Base-by-base conservation (phyloP, 2,329 filamentous ascomycete genomes). In the Nemania sp. region DNA sequence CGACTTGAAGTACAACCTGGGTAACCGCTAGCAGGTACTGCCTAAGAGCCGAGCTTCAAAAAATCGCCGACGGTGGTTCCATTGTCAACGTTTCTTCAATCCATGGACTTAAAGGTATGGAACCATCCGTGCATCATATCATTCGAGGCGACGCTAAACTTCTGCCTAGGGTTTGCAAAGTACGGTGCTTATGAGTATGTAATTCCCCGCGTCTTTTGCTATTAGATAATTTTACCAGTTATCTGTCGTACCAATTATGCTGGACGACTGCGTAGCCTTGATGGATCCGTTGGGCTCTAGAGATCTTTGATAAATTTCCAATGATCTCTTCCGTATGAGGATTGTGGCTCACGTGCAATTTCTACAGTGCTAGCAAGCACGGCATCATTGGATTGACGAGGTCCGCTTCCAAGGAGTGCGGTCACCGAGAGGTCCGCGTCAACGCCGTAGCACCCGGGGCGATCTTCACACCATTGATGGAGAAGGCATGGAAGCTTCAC, bases 31-130 rank as follows among this genome's bases (percentile, higher is more conserved):
- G 54, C 44, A 61, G 58, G 58, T 77, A 79, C 63, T 79, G 76
- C 56, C 59, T 80, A 57, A 71, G 77, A 33, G 76, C 75, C 26
- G 68, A 77, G 66, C 68, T 79, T 36, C 65, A 65, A 31, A 72
- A 73, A 34, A 74, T 83, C 42, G 70, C 72, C 19, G 66, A 74
- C 5, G 75, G 78, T 1, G 80, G 80, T 6, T 82, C 80, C 54
- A 83, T 86, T 62, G 82, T 86, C 49, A 85, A 82, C 63, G 73
- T 80, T 23, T 73, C 77, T 22, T 82, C 77, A 39, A 78, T 79
- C 28, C 76, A 80, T 31, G 81, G 81, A 5, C 64, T 77, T 2
- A 72, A 75, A 54, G 76, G 75, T 65, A 68, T 65, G 17, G 34
- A 36, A 59, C 57, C 44, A 66, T 70, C 24, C 66, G 72, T 19